phyloP scores from a whole-genome alignment of 1,284 basidiomycete species.

The Amylostereum areolatum region DNA sequence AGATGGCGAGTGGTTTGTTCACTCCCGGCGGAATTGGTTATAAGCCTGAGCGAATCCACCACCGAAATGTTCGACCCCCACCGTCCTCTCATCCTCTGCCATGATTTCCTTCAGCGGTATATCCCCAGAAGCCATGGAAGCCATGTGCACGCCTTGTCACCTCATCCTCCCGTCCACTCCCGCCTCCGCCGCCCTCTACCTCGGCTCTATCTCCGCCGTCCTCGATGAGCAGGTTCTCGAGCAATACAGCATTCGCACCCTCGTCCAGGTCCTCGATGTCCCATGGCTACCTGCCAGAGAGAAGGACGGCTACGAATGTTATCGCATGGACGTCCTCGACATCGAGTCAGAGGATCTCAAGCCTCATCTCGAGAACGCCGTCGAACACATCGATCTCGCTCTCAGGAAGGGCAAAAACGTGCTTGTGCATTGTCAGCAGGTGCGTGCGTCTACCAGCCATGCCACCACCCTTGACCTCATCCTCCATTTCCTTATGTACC shows the following conservation, averaged over 20 bases:
- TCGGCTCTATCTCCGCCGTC: constrained; percentile 32
- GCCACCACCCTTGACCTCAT: neutral
- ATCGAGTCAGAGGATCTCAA: constrained; percentile 43
- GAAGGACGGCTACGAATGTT: constrained; percentile 50
- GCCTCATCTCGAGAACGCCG: constrained; percentile 50
- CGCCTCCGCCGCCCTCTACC: constrained; percentile 25
- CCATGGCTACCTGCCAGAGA: constrained; percentile 60
- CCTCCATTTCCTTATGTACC: constrained; percentile 11
- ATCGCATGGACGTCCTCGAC: constrained; percentile 64
- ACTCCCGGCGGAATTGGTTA: too few species aligned
- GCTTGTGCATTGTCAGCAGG: constrained; percentile 65
- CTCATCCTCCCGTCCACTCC: constrained; percentile 41
- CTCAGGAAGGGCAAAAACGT: constrained; percentile 46
- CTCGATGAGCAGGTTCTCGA: constrained; percentile 27
- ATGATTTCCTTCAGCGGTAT: constrained; percentile 73
- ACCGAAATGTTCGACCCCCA: too few species aligned
- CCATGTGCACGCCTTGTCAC: constrained; percentile 79
- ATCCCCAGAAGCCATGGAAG: constrained; percentile 65
- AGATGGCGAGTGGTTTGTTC: too few species aligned
- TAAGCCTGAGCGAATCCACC: too few species aligned
- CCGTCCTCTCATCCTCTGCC: too few species aligned
- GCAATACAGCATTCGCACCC: constrained; percentile 43
- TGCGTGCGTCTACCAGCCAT: constrained; percentile 25
- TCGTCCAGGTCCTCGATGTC: constrained; percentile 67
- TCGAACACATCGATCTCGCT: constrained; percentile 47